A percentile compares a stretch with the other conserved stretches of the same genome.
These are phyloP conservation scores for Termitomyces sp. DNA, from an alignment of 768 basidiomycete genomes.

Conservation along the genomic window DNA sequence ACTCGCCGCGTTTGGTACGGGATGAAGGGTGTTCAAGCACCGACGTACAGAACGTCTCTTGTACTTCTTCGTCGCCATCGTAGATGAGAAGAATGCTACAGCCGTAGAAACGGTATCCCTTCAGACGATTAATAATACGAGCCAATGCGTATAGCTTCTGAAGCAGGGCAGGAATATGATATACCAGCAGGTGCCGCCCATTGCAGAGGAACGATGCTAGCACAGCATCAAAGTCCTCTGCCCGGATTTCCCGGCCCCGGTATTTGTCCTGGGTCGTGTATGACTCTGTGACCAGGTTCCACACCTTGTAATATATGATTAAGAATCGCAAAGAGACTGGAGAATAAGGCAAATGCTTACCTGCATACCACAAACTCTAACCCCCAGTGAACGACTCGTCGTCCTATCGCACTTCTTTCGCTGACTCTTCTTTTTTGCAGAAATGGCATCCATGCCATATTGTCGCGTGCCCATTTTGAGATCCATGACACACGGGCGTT, in stretches of 20 bases:
- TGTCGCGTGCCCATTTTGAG: constrained; percentile 99
- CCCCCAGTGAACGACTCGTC: constrained; percentile 86
- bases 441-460: constrained; percentile 93
- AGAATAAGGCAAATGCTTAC: constrained; percentile 41
- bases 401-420: constrained; percentile 97
- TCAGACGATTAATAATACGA: constrained; percentile 81
- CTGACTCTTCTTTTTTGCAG: constrained; percentile 95
- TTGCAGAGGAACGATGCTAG: constrained; percentile 83
- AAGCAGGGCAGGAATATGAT: constrained; percentile 90
- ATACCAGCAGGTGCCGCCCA: constrained; percentile 77
- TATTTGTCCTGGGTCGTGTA: constrained; percentile 97
- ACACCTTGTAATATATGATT: constrained; percentile 59
- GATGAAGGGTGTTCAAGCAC: constrained; percentile 64
- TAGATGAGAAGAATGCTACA: constrained; percentile 96
- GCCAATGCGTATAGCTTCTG: constrained; percentile 94
- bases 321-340: not conserved
- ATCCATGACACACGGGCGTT: constrained; percentile 92
- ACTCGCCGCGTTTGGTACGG: constrained; percentile 73
- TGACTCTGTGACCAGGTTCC: constrained; percentile 80
- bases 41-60: constrained; percentile 66
- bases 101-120: constrained; percentile 98
- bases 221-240: constrained; percentile 80
- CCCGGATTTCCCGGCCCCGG: constrained; percentile 84
- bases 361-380: constrained; percentile 98
- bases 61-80: constrained; percentile 89